Conservation (phyloP, 805 yeast species). For the Schizosaccharomyces japonicus region DNA sequence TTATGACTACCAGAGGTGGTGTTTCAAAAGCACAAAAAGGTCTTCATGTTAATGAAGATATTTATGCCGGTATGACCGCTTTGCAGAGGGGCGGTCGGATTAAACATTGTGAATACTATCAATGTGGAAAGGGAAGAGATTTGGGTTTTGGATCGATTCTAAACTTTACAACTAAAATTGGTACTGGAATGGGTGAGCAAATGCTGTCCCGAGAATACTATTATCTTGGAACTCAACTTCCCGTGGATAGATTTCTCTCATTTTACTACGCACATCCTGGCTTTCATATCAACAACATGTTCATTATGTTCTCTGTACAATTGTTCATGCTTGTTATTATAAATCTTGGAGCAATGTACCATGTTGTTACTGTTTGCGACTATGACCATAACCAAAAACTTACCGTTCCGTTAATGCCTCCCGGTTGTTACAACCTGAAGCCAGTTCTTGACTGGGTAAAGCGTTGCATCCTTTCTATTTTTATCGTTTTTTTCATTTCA, state of each 20-base stretch:
- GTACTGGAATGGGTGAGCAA: slow-evolving; percentile 98
- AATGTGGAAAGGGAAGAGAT: slow-evolving; percentile 93
- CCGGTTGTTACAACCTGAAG: slow-evolving; percentile 63
- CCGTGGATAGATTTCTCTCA: slow-evolving; percentile 70
- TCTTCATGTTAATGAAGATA: slow-evolving; percentile 78
- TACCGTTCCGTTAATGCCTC: slow-evolving; percentile 49
- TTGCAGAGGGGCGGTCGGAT: slow-evolving; percentile 74
- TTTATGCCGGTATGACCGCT: slow-evolving; percentile 87
- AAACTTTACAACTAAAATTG: slow-evolving; percentile 85
- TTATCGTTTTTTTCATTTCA: slow-evolving; percentile 79
- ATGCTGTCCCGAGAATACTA: slow-evolving; percentile 75
- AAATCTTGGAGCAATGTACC: slow-evolving; percentile 52
- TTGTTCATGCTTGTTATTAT: slow-evolving; percentile 58
- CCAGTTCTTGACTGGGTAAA: slow-evolving; percentile 84
- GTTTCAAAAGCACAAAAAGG: slow-evolving; percentile 88
- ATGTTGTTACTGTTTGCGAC: slow-evolving; percentile 46
- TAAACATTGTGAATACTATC: slow-evolving; percentile 85
- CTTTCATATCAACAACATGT: slow-evolving; percentile 73
- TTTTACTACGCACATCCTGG: slow-evolving; percentile 95
- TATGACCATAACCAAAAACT: slow-evolving; percentile 44
- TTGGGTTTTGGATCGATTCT: slow-evolving; percentile 78
- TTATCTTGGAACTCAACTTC: slow-evolving; percentile 70
- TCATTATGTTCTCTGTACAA: slow-evolving; percentile 66
- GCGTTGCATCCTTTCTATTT: slow-evolving; percentile 70
- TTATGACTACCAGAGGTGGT: slow-evolving; percentile 90